phyloP scores from a whole-genome alignment of 768 basidiomycete genomes.

The Lentinula sp. region DNA sequence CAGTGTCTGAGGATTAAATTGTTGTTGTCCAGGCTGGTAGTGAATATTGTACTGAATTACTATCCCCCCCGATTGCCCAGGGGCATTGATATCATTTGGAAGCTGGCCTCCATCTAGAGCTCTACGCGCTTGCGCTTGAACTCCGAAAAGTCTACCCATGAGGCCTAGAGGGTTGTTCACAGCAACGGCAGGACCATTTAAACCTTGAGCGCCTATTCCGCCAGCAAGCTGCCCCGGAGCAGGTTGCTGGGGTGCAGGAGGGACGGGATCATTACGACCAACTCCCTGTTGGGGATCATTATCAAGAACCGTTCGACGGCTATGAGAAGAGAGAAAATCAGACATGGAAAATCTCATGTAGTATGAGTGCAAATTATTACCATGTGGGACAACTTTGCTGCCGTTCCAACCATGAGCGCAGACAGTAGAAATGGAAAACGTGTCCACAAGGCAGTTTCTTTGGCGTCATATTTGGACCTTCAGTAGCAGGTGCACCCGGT shows the following conservation, averaged over 20 bases:
- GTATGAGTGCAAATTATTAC: slow-evolving; percentile 37
- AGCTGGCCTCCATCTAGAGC: slow-evolving; percentile 25
- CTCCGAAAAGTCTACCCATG: slow-evolving; percentile 51
- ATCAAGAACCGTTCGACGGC: slow-evolving; percentile 76
- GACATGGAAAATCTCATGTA: slow-evolving; percentile 5
- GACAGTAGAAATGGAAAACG: slow-evolving; percentile 96
- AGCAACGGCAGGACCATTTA: slow-evolving; percentile 32
- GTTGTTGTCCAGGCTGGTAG: slow-evolving; percentile 34
- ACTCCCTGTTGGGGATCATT: slow-evolving; percentile 23
- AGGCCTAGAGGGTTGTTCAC: slow-evolving; percentile 40
- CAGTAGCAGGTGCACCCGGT: slow-evolving; percentile 22
- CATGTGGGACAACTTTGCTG: slow-evolving; percentile 99
- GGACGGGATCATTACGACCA: slow-evolving; percentile 12
- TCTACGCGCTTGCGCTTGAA: slow-evolving; percentile 38
- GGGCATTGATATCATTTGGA: slow-evolving; percentile 26
- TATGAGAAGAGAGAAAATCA: slow-evolving; percentile 18
- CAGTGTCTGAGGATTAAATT: slow-evolving; percentile 25
- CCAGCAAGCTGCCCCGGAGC: slow-evolving; percentile 21
- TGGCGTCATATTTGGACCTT: slow-evolving; percentile 90
- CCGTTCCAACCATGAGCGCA: slow-evolving; percentile 95
- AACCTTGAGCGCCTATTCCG: slow-evolving; percentile 22
- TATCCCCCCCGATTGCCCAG: slow-evolving; percentile 40
- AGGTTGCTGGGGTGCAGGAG: slow-evolving; percentile 20
- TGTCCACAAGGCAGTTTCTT: slow-evolving; percentile 97
- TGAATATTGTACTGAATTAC: slow-evolving; percentile 62